These are phyloP conservation scores for Rhodocollybia butyracea DNA, from an alignment of 768 basidiomycete genomes.

Conservation along the genomic window DNA sequence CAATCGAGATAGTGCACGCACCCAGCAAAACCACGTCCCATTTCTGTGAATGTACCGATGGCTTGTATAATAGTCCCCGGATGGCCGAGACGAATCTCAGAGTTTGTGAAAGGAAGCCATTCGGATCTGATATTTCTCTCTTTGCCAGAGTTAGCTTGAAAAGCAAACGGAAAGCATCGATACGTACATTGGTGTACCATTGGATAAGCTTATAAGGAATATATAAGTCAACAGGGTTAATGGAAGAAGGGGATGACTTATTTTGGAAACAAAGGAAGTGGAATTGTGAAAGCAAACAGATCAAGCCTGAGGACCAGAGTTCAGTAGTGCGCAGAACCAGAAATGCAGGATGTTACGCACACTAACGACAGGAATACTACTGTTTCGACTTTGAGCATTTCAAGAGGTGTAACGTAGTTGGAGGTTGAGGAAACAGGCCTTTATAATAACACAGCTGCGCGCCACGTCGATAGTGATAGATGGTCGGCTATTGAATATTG, in stretches of 20 bases:
- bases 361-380: constrained; percentile 90
- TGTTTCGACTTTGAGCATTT: constrained; percentile 68
- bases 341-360: no score
- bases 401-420: neutral
- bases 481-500: no score
- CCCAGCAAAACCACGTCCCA: constrained; percentile 97
- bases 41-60: constrained; percentile 58
- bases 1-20: constrained; percentile 18
- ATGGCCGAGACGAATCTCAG: constrained; percentile 63
- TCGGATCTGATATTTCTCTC: constrained; percentile 69
- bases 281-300: constrained; percentile 88
- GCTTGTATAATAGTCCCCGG: constrained; percentile 62
- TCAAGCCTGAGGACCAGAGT: no score
- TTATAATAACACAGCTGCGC: no score
- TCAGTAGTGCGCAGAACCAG: no score
- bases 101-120: constrained; percentile 71
- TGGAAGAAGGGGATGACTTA: no score
- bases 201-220: no score
- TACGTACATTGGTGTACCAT: constrained; percentile 76
- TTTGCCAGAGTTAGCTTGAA: constrained; percentile 23
- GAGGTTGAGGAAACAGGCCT: neutral
- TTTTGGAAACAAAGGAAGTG: constrained; percentile 96
- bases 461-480: no score
- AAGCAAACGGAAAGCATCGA: neutral
- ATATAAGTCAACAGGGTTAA: no score